A percentile compares a stretch with the other conserved stretches of the same genome.
These are phyloP conservation scores for Paramecium tetraurelia DNA, from an alignment of 73 alveolate genomes.

Conservation along the genomic window DNA sequence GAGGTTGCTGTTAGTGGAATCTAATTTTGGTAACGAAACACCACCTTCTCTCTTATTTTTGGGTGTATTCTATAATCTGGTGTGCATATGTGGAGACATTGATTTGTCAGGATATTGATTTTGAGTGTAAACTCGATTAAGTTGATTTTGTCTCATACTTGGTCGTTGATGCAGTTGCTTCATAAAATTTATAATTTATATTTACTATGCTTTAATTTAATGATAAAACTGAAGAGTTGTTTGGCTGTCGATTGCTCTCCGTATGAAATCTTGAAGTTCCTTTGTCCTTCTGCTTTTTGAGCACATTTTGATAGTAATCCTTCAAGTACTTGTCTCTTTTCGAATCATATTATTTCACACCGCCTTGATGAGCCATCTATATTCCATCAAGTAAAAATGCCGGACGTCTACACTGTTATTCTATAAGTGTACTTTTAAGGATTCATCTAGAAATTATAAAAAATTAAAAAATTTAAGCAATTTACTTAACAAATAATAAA, in stretches of 20 bases:
- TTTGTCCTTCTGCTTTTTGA: not conserved
- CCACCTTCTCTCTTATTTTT: not conserved
- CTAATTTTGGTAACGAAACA: not conserved
- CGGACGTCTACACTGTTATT: not conserved
- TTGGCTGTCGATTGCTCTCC: not conserved
- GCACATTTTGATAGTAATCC: not conserved
- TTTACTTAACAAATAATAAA: not conserved
- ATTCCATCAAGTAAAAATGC: not conserved
- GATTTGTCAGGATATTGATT: not conserved
- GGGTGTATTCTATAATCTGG: not conserved
- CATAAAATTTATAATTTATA: not conserved
- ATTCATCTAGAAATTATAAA: not conserved
- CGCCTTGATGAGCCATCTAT: not conserved
- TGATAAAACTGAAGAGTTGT: not conserved
- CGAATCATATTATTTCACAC: not conserved
- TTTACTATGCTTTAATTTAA: constrained; percentile 11
- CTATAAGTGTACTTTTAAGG: not conserved
- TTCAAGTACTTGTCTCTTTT: not conserved
- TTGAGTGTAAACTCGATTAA: not conserved
- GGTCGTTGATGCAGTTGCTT: not conserved
- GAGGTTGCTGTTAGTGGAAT: not conserved
- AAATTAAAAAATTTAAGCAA: not conserved
- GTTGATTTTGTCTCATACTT: not conserved
- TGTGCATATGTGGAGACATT: not conserved
- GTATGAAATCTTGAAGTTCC: not conserved